A percentile compares a stretch with the other conserved stretches of the same genome.
Evolutionary conservation across 2,329 filamentous ascomycete species (phyloP).

Genomic region (Fusarium pseudocircinatum): DNA sequence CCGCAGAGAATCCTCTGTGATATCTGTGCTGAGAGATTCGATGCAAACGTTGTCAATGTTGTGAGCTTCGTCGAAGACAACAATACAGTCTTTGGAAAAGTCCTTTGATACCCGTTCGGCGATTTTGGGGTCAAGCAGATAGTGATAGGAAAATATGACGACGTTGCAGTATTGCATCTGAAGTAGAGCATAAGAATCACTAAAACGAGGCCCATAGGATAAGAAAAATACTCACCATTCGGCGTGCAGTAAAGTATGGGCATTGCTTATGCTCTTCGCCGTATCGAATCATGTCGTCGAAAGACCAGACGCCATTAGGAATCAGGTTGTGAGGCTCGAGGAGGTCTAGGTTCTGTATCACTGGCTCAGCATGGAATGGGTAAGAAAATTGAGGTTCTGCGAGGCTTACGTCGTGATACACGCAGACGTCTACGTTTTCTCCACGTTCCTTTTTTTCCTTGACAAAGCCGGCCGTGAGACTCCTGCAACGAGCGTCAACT

Average conservation of each 20-base stretch:
- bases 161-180: conserved; percentile 99
- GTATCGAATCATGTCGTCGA: conserved; percentile 88
- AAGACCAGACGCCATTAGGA: conserved; percentile 93
- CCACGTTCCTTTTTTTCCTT: conserved; percentile 97
- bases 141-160: conserved; percentile 99
- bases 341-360: conserved; percentile 81
- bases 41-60: conserved; percentile 99
- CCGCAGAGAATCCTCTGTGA: conserved; percentile 92
- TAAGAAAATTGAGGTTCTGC: not conserved
- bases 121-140: conserved; percentile 96
- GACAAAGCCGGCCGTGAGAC: conserved; percentile 94
- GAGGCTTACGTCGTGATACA: conserved; percentile 85
- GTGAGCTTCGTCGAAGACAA: conserved; percentile 98
- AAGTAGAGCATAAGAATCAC: not conserved
- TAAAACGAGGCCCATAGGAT: not conserved
- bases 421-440: conserved; percentile 91
- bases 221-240: conserved; percentile 73
- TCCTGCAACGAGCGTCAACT: conserved; percentile 95
- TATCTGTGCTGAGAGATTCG: conserved; percentile 93
- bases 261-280: conserved; percentile 97
- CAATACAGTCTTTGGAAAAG: conserved; percentile 96
- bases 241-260: conserved; percentile 92
- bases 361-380: conserved; percentile 16
- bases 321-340: conserved; percentile 95
- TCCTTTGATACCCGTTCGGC: conserved; percentile 95